Percentiles rank a stretch among this genome's conserved stretches.
Evolutionary conservation across 139 green algal genomes (phyloP).

Genomic region (Picochlorum sp.): DNA sequence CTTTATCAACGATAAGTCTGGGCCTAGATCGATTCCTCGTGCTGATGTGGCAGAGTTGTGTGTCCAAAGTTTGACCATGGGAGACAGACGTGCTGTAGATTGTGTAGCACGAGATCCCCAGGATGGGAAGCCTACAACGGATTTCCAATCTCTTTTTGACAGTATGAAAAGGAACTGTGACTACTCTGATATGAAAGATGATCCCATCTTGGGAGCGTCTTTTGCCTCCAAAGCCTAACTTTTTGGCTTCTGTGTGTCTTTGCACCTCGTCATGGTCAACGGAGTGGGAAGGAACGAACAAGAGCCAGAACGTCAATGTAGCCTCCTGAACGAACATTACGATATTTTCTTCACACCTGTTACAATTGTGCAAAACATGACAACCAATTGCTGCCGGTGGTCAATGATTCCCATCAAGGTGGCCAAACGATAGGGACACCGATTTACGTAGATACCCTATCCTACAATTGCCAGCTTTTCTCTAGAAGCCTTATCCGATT

Average conservation of each 20-base stretch:
- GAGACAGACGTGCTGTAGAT: slow-evolving; percentile 29
- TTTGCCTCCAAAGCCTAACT: neutral
- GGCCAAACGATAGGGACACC: too few species aligned
- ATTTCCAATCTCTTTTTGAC: slow-evolving; percentile 33
- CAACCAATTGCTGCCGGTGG: too few species aligned
- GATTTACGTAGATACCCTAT: too few species aligned
- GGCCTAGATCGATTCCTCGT: slow-evolving; percentile 50
- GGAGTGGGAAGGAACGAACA: too few species aligned
- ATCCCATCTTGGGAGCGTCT: neutral
- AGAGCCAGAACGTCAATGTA: too few species aligned
- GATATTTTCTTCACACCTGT: too few species aligned
- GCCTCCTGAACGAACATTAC: too few species aligned
- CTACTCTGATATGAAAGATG: slow-evolving; percentile 18
- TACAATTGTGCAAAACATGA: too few species aligned
- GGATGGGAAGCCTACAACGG: slow-evolving; percentile 32
- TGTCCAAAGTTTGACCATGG: slow-evolving; percentile 26
- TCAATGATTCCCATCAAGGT: too few species aligned
- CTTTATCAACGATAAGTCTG: slow-evolving; percentile 36
- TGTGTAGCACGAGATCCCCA: slow-evolving; percentile 28
- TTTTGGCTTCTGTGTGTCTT: neutral
- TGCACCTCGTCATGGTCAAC: neutral
- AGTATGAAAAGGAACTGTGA: slow-evolving; percentile 23
- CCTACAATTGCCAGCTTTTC: too few species aligned
- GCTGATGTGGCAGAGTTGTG: slow-evolving; percentile 69
- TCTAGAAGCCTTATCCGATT: too few species aligned